A percentile compares a stretch with the other conserved stretches of the same genome.
Conservation (phyloP, 2,329 filamentous ascomycete genomes). For the Botrytis fragariae region DNA sequence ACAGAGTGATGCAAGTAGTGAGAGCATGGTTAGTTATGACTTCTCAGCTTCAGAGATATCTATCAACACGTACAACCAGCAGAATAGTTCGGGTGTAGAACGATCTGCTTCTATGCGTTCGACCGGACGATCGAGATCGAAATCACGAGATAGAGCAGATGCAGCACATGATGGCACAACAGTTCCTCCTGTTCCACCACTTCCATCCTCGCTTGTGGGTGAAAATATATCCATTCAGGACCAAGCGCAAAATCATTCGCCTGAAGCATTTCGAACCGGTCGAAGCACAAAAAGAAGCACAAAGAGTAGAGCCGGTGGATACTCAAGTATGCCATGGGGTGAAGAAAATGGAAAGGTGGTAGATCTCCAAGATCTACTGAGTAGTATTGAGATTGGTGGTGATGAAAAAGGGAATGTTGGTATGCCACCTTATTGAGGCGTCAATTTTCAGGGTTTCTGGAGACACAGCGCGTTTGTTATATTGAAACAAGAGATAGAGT, state of each 20-base stretch:
- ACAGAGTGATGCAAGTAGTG: slow-evolving; percentile 55
- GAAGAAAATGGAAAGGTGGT: slow-evolving; percentile 26
- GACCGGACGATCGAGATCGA: slow-evolving; percentile 33
- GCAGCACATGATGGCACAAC: slow-evolving; percentile 29
- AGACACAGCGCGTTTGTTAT: not conserved
- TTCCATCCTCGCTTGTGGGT: slow-evolving; percentile 31
- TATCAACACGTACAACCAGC: slow-evolving; percentile 45
- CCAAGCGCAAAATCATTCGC: slow-evolving; percentile 25
- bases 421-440: slow-evolving; percentile 37
- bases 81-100: slow-evolving; percentile 26
- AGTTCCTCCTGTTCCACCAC: slow-evolving; percentile 37
- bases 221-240: slow-evolving; percentile 31
- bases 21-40: slow-evolving; percentile 71
- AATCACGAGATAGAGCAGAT: slow-evolving; percentile 34
- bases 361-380: slow-evolving; percentile 36
- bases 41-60: slow-evolving; percentile 65
- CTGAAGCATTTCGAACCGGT: slow-evolving; percentile 27
- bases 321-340: slow-evolving; percentile 30
- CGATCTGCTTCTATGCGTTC: slow-evolving; percentile 33
- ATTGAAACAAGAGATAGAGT: not conserved
- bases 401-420: slow-evolving; percentile 31
- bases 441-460: not conserved
- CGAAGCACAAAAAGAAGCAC: slow-evolving; percentile 23
- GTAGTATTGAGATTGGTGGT: slow-evolving; percentile 34
- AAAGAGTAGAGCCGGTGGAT: slow-evolving; percentile 26